These are phyloP conservation scores for Echeveria elegans DNA, from an alignment of 164 flowering plant genomes.

Conservation along the genomic window DNA sequence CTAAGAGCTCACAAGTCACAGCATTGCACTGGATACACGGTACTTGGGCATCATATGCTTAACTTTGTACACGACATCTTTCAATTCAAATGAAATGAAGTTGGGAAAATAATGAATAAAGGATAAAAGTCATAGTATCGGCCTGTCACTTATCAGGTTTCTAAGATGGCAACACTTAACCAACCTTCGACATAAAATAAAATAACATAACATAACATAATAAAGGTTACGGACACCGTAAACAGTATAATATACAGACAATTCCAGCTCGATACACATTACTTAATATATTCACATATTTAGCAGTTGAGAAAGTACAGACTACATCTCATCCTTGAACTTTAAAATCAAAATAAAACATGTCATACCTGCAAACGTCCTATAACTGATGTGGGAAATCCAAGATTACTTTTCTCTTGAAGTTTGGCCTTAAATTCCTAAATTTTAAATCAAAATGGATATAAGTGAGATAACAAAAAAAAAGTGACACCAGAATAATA, in stretches of 20 bases:
- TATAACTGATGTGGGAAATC: conserved; percentile 50
- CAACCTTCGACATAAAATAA: too few relatives aligned
- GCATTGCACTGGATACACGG: neutral
- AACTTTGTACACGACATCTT: neutral
- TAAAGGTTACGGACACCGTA: neutral
- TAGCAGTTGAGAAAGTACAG: too few relatives aligned
- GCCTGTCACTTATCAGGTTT: neutral
- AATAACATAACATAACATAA: neutral
- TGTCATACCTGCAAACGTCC: conserved; percentile 71
- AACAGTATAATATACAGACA: neutral
- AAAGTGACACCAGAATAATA: neutral
- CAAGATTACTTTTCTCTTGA: conserved; percentile 40
- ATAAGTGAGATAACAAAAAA: neutral
- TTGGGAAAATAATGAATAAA: neutral
- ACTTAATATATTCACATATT: neutral
- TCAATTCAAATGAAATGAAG: neutral
- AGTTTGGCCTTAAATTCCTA: conserved; percentile 51
- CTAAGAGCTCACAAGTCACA: neutral
- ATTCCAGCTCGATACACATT: neutral
- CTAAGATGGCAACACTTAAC: neutral
- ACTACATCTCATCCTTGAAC: neutral
- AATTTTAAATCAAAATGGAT: neutral
- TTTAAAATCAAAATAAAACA: neutral
- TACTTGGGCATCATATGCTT: neutral
- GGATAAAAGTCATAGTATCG: neutral